Conservation (phyloP, 345 rosid species). For the Gossypium thurberi region DNA sequence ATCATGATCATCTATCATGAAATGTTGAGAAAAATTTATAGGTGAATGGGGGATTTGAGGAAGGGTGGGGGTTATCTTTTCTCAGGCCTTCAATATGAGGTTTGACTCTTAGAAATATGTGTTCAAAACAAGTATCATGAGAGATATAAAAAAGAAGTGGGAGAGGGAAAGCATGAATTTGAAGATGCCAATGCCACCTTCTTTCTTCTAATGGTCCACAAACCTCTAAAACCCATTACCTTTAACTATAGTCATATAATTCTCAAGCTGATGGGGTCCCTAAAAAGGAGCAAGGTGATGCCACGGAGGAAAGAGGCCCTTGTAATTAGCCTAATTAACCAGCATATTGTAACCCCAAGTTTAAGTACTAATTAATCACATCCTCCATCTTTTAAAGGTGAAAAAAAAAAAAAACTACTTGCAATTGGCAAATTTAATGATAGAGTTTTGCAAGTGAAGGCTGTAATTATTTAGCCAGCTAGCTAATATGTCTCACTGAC, state of each 20-base stretch:
- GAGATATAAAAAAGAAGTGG: not conserved
- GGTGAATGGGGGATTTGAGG: not conserved
- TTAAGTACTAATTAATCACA: not conserved
- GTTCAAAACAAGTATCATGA: conserved; percentile 15
- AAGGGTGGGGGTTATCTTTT: not conserved
- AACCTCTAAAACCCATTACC: not conserved
- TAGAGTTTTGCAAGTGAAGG: not conserved
- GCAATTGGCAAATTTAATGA: not conserved
- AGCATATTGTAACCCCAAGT: not conserved
- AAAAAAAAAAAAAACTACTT: not conserved
- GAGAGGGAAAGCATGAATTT: not conserved
- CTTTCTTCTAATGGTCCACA: conserved; percentile 1
- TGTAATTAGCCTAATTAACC: not conserved
- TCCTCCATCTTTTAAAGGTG: not conserved
- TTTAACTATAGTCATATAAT: not conserved
- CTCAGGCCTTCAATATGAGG: conserved; percentile 3
- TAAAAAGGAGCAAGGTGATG: not conserved
- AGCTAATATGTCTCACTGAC: not conserved
- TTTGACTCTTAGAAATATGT: conserved; percentile 5
- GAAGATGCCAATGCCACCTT: conserved; percentile 13
- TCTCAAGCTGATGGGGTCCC: not conserved
- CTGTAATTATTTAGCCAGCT: not conserved
- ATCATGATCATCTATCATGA: not conserved
- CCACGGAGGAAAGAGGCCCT: not conserved
- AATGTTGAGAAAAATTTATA: not conserved